Conservation (phyloP, 1,284 basidiomycete genomes). For the Sanghuangporus weigelae region DNA sequence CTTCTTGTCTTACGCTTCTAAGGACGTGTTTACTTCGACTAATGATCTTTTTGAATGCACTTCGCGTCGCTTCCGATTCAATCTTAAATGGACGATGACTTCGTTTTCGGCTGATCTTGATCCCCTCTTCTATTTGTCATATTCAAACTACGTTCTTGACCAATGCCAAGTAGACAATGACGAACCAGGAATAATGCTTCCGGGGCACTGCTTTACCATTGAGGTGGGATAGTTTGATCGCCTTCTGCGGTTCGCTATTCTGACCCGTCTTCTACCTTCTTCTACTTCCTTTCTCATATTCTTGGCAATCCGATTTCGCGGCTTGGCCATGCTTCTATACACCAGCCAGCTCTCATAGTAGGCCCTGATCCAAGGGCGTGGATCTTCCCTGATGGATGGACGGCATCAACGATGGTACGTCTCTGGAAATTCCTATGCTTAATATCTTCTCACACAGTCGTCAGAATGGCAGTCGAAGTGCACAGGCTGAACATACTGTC, state of each 20-base stretch:
- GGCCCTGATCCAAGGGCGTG: conserved; percentile 60
- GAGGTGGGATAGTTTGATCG: conserved; percentile 43
- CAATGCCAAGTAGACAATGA: conserved; percentile 53
- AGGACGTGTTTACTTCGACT: neutral
- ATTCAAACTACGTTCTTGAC: neutral
- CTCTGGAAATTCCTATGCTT: neutral
- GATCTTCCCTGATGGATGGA: conserved; percentile 89
- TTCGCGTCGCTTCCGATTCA: neutral
- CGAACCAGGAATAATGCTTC: conserved; percentile 72
- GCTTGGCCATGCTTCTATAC: neutral
- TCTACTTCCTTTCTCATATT: neutral
- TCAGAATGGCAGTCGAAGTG: conserved; percentile 69
- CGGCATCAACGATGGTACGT: conserved; percentile 69
- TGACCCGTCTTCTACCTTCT: neutral
- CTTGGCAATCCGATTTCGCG: neutral
- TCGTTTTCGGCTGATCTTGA: neutral
- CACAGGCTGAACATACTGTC: conserved; percentile 86
- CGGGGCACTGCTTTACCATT: conserved; percentile 87
- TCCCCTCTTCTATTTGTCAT: neutral
- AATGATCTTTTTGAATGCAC: neutral
- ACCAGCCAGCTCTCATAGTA: conserved; percentile 72
- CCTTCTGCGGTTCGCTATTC: neutral
- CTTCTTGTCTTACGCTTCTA: neutral
- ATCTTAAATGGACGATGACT: neutral
- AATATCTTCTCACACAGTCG: neutral